Conservation (phyloP, 495 filamentous ascomycete genomes). For the Sordaria brevicollis region DNA sequence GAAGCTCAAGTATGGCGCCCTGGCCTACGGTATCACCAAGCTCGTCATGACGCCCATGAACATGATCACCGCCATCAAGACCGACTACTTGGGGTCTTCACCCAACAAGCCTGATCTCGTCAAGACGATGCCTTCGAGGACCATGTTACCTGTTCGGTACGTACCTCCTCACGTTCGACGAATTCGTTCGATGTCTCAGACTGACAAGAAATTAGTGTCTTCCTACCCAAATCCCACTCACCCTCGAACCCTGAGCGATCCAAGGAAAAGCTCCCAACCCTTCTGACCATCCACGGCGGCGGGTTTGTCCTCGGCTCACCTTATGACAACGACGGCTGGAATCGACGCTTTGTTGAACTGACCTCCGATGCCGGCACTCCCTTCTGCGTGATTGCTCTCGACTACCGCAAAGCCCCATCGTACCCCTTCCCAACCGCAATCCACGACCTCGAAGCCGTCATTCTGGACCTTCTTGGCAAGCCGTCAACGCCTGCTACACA, state of each 20-base stretch:
- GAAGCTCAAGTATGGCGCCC: background rate
- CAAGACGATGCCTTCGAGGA: conserved; percentile 11
- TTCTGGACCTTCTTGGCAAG: conserved; percentile 15
- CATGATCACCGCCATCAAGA: conserved; percentile 25
- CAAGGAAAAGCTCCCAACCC: conserved; percentile 13
- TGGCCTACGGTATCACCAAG: background rate
- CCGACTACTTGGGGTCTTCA: conserved; percentile 3
- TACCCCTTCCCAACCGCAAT: conserved; percentile 22
- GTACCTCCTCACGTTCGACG: background rate
- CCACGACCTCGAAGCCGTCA: conserved; percentile 23
- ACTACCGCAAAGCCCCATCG: conserved; percentile 28
- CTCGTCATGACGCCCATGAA: background rate
- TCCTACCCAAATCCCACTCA: conserved; percentile 22
- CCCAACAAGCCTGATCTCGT: conserved; percentile 6
- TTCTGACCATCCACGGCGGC: conserved; percentile 32
- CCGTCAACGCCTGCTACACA: background rate
- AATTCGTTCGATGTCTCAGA: too few species aligned
- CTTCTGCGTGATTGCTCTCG: conserved; percentile 25
- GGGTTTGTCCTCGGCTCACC: conserved; percentile 26
- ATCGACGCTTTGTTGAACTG: conserved; percentile 19
- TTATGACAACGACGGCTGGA: conserved; percentile 29
- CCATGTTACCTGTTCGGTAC: conserved; percentile 9
- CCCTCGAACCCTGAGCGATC: background rate
- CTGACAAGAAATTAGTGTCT: conserved; percentile 12
- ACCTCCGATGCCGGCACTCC: background rate